Conservation (phyloP, 352 stramenopile genomes). For the Pythium brassicae region DNA sequence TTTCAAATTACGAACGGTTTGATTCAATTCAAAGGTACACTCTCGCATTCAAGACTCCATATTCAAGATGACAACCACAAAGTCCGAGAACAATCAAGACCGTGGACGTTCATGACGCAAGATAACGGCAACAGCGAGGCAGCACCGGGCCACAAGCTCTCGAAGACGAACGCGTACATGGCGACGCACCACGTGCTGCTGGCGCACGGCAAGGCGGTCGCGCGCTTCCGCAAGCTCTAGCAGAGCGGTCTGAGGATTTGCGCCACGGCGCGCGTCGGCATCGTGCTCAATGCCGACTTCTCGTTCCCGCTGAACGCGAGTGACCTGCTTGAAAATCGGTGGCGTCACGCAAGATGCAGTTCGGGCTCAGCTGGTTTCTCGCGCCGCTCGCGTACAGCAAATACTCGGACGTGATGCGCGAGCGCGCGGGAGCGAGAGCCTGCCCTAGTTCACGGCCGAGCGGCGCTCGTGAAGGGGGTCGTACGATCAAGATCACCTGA, state of each 20-base stretch:
- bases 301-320: slow-evolving; percentile 68
- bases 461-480: slow-evolving; percentile 73
- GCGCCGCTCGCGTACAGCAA: slow-evolving; percentile 88
- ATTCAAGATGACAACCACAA: too few species aligned
- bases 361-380: slow-evolving; percentile 90
- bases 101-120: slow-evolving; percentile 80
- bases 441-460: slow-evolving; percentile 85
- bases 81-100: slow-evolving; percentile 3
- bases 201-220: slow-evolving; percentile 83
- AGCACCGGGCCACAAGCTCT: too few species aligned
- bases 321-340: slow-evolving; percentile 43
- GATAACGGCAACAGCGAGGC: slow-evolving; percentile 55
- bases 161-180: slow-evolving; percentile 36
- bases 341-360: slow-evolving; percentile 84
- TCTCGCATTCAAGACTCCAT: too few species aligned
- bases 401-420: slow-evolving; percentile 90
- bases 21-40: too few species aligned
- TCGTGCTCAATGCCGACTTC: slow-evolving; percentile 87
- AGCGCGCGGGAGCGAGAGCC: slow-evolving; percentile 57
- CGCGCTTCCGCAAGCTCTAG: slow-evolving; percentile 84
- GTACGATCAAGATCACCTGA: too few species aligned
- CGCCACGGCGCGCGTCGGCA: slow-evolving; percentile 81
- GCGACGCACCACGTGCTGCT: slow-evolving; percentile 90
- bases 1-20: too few species aligned
- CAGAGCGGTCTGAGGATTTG: slow-evolving; percentile 15